Evolutionary conservation across 2,329 filamentous ascomycete genomes (phyloP).

Genomic region (Penicillium sp.): DNA sequence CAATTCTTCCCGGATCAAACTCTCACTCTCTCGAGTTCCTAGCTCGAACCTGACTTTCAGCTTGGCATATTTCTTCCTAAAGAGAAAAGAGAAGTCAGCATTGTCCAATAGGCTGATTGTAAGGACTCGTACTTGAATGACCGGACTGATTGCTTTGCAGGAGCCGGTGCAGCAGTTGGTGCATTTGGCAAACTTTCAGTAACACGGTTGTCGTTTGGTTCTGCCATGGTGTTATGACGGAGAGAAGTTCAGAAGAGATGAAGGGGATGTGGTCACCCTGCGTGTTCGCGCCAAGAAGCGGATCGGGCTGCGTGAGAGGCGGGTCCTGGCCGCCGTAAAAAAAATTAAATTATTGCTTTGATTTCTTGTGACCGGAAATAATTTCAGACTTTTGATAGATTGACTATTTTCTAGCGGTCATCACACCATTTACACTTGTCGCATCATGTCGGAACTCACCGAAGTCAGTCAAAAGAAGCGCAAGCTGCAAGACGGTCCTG

Average conservation of each 20-base stretch:
- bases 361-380: background rate
- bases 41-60: constrained; percentile 79
- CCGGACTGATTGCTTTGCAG: constrained; percentile 58
- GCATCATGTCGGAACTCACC: constrained; percentile 29
- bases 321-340: constrained; percentile 32
- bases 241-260: constrained; percentile 6
- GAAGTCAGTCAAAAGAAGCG: constrained; percentile 60
- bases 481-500: constrained; percentile 57
- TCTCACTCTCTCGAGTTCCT: constrained; percentile 68
- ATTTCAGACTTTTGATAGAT: background rate
- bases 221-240: constrained; percentile 31
- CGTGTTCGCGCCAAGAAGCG: constrained; percentile 22
- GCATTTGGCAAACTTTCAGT: constrained; percentile 35
- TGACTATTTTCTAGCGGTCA: background rate
- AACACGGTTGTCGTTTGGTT: constrained; percentile 28
- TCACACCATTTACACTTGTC: background rate
- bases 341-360: constrained; percentile 17
- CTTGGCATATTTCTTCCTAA: constrained; percentile 83
- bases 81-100: constrained; percentile 14
- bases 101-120: background rate
- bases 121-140: constrained; percentile 59
- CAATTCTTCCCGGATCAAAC: constrained; percentile 72
- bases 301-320: constrained; percentile 20
- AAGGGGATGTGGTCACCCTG: constrained; percentile 15
- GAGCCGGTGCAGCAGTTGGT: constrained; percentile 26